phyloP scores from a whole-genome alignment of 2,329 filamentous ascomycete genomes.

The Arthrocladium fulminans region DNA sequence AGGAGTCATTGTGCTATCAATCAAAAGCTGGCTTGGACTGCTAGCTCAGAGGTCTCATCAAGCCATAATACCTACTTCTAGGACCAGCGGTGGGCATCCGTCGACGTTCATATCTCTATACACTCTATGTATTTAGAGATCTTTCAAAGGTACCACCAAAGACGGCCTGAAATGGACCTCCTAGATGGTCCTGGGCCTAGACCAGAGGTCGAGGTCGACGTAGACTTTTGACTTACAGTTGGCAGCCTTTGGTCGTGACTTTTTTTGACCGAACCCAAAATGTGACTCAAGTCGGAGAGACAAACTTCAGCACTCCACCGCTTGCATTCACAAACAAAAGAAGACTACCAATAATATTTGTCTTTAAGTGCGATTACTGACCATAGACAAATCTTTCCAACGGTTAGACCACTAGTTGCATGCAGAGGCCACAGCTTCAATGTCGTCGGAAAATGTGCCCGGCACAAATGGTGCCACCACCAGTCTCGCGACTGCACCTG shows the following conservation, averaged over 20 bases:
- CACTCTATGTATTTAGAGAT: no score
- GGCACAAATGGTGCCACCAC: neutral
- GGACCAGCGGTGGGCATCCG: slow-evolving; percentile 27
- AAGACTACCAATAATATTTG: no score
- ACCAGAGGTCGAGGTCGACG: no score
- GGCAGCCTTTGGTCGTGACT: neutral
- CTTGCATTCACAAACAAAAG: no score
- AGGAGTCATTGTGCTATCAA: slow-evolving; percentile 10
- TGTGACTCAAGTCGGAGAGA: slow-evolving; percentile 1
- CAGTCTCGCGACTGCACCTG: neutral
- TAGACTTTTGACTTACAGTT: neutral
- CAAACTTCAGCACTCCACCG: neutral
- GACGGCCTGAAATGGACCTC: no score
- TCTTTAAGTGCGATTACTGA: no score
- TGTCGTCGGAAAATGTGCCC: neutral
- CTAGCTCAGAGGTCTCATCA: slow-evolving; percentile 32
- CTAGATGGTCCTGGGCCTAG: no score
- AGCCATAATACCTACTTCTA: slow-evolving; percentile 39
- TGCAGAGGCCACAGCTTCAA: neutral
- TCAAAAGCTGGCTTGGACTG: slow-evolving; percentile 29
- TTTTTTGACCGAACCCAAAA: neutral
- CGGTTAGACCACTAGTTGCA: no score
- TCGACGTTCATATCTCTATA: no score
- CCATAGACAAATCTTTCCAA: neutral
- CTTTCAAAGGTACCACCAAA: no score